Conservation (phyloP, 2,329 filamentous ascomycete species). For the Arthroderma sp. region DNA sequence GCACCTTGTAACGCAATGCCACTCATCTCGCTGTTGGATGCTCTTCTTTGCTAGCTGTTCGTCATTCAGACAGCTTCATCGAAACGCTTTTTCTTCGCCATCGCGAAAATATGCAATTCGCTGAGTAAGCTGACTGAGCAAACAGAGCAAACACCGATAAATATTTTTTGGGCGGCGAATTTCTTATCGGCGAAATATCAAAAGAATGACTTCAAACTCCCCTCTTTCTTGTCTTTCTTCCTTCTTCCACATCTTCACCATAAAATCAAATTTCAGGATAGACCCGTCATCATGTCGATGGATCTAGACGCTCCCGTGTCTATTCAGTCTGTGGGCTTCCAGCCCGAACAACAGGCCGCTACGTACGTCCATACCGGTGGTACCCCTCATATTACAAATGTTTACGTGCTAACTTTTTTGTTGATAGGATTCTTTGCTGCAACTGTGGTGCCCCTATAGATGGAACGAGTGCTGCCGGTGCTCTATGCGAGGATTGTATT, state of each 20-base stretch:
- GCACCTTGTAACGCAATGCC: conserved; percentile 19
- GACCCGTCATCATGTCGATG: conserved; percentile 41
- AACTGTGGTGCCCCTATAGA: conserved; percentile 95
- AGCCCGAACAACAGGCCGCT: conserved; percentile 33
- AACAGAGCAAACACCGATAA: conserved; percentile 9
- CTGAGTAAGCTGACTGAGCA: conserved; percentile 5
- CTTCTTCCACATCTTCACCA: not conserved
- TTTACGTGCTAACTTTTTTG: conserved; percentile 6
- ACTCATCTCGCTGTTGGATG: conserved; percentile 16
- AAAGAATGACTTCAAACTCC: not conserved
- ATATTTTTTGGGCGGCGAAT: not conserved
- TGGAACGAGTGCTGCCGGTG: conserved; percentile 71
- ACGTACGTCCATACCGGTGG: conserved; percentile 34
- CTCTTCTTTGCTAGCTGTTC: not conserved
- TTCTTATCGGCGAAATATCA: not conserved
- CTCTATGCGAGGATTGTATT: conserved; percentile 90
- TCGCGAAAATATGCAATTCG: not conserved
- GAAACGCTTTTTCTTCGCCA: not conserved
- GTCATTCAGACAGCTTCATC: not conserved
- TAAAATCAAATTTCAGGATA: not conserved
- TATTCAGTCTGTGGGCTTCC: conserved; percentile 25
- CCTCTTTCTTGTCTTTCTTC: not conserved
- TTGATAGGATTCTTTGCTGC: conserved; percentile 75
- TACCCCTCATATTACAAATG: conserved; percentile 1
- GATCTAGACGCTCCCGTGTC: conserved; percentile 45